Evolutionary conservation across 371 early-diverging fungal species (phyloP), one percentile per base, ranked within the genome.

Genomic region (Mucor plumbeus): DNA sequence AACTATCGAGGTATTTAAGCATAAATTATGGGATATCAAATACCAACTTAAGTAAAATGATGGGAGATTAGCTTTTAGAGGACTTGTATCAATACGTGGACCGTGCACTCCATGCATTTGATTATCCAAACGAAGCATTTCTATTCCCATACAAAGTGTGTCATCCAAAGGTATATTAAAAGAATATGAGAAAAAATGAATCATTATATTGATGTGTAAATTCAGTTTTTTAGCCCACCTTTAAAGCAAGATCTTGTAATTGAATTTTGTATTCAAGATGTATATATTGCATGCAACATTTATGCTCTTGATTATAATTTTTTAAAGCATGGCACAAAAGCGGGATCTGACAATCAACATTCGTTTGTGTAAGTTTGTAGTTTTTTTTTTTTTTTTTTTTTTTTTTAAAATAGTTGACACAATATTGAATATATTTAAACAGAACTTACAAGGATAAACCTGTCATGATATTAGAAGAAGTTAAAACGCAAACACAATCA

Each of bases 141-240:
- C 66, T 78, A 14, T 82, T 82, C 50, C 83, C 83, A 4, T 79
- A 78, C 53, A 80, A 80, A 69, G 80, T 82, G n/a, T 82, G 83
- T 39, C 83, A 82, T 55, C 78, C 82, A 26, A 82, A 79, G 66
- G 81, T 81, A 75, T 38, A 7, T 7, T 9, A 38, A 38, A 38
- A 69, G 6, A 53, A 40, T 33, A 10, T 11, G 8, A 9, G 9
- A 11, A 4, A 4, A 8, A 21, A n/a, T 17, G 26, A 21, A 26
- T 8, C 17, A 4, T 10, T 21, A 7, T 26, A 50, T 21, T 21
- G 17, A 50, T 11, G 8, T 19, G 5, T 21, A 10, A n/a, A 15
- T 14, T 34, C 15, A 81, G 78, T 74, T 64, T 57, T 82, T 82
- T 59, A 73, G 57, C 15, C 82, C 82, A n/a, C 77, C 82, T 14